Percentiles rank a stretch among this genome's conserved stretches.
Evolutionary conservation across 371 early-diverging fungal genomes (phyloP).

Genomic region (Mortierella sp.): DNA sequence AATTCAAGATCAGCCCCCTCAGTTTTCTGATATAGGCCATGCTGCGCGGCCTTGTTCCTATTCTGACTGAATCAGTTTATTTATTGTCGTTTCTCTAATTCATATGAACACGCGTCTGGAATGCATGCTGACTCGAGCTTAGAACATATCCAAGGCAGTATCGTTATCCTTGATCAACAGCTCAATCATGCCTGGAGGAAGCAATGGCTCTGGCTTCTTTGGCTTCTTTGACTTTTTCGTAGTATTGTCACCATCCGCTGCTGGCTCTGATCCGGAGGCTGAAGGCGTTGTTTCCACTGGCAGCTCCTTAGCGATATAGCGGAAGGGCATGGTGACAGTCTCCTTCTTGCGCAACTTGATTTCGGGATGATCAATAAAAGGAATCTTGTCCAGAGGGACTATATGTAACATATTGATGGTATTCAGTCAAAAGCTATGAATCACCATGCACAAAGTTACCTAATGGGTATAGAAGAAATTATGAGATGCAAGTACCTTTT

Average conservation of each 20-base stretch:
- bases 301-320: slow-evolving; percentile 64
- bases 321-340: slow-evolving; percentile 81
- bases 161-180: slow-evolving; percentile 81
- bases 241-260: slow-evolving; percentile 20
- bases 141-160: slow-evolving; percentile 61
- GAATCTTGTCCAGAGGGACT: slow-evolving; percentile 72
- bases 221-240: slow-evolving; percentile 57
- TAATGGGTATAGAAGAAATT: no score
- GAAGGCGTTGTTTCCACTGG: slow-evolving; percentile 55
- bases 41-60: no score
- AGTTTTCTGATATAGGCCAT: no score
- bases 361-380: slow-evolving; percentile 81
- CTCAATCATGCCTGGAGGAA: slow-evolving; percentile 84
- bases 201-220: slow-evolving; percentile 69
- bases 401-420: not conserved
- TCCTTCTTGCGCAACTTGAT: slow-evolving; percentile 76
- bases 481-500: slow-evolving; percentile 62
- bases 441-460: no score
- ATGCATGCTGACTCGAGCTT: not conserved
- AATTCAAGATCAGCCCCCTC: no score
- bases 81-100: no score
- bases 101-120: no score
- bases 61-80: no score
- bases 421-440: no score
- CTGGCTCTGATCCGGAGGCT: slow-evolving; percentile 58